Percentiles rank a stretch among this genome's conserved stretches.
These are phyloP conservation scores for Raphanus hybrid DNA, from an alignment of 441 rosid species.

Conservation along the genomic window DNA sequence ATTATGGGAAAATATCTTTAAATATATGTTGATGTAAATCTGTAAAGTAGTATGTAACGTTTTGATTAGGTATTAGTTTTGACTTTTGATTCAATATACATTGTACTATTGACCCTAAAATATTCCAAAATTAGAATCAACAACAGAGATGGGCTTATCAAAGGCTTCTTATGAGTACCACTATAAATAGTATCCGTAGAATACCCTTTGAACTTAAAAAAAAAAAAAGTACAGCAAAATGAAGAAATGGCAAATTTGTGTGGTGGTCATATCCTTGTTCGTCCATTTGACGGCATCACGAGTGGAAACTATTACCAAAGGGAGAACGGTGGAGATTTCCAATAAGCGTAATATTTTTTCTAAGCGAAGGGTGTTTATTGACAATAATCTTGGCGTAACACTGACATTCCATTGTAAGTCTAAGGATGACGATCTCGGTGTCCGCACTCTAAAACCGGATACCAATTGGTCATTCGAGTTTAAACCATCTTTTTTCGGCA, in stretches of 20 bases:
- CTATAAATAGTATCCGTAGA: background rate
- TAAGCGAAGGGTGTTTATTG: background rate
- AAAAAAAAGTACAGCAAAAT: background rate
- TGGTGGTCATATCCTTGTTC: background rate
- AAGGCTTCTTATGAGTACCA: background rate
- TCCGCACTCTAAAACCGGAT: background rate
- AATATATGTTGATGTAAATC: background rate
- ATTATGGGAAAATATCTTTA: background rate
- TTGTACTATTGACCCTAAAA: background rate
- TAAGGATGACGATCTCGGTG: background rate
- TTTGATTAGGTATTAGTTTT: background rate
- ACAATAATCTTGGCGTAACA: no score
- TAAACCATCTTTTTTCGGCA: no score
- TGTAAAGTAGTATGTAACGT: background rate
- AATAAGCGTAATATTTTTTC: background rate
- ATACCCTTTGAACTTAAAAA: background rate
- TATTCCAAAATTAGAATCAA: background rate
- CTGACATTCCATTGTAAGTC: no score
- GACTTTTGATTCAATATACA: background rate
- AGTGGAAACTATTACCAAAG: background rate
- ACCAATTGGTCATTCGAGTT: no score
- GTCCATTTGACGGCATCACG: slow-evolving; percentile 7
- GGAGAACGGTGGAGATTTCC: no score
- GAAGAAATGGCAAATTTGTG: background rate
- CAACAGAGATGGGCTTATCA: background rate